Evolutionary conservation across 2,329 filamentous ascomycete genomes (phyloP), one percentile per base, ranked within the genome.

Genomic region (Aspergillus glaucus): DNA sequence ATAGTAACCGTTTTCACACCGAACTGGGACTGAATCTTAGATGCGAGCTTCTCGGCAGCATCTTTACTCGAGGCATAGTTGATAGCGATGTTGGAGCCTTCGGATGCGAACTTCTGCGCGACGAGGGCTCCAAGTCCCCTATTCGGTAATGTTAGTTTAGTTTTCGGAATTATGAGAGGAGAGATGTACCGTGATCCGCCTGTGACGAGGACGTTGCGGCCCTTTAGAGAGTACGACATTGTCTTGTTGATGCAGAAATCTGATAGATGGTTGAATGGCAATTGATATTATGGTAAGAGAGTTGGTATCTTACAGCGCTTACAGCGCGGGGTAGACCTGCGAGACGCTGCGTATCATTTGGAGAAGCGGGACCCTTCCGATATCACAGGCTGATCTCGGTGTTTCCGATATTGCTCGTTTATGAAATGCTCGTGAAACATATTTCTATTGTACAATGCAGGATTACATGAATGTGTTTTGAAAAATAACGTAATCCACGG

Each of bases 71-170:
- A 80, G 66, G 78, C 75, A 67, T 89, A 92, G 70, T 91, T 92
- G 63, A 93, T 79, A 7, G 82, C 80, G 8, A 92, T 73, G 49
- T 86, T 84, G 62, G 79, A 80, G 43, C 86, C 85, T 58, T 84
- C 75, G 19, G 76, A 70, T 7, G 86, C 86, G 58, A 91, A 88
- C 28, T 82, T 80, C 48, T 79, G 77, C 36, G 78, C 79, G 3
- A 87, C 76, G 3, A 84, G 74, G 40, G 85, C 87, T 32, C 88
- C 88, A 28, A 92, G 78, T 2, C 87, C 88, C 55, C 87, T 81
- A 49, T 75, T 63, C 14, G 62, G 43, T 17, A 43, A 43, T 43
- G 34, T 28, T 21, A 41, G 19, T 22, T 26, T 44, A 41, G 26
- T 21, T 21, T 39, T 40, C 26, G 10, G 43, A 22, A 26, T 40